These are phyloP conservation scores for Apiotrichum gracile DNA, from an alignment of 1,284 basidiomycete genomes.

Conservation along the genomic window DNA sequence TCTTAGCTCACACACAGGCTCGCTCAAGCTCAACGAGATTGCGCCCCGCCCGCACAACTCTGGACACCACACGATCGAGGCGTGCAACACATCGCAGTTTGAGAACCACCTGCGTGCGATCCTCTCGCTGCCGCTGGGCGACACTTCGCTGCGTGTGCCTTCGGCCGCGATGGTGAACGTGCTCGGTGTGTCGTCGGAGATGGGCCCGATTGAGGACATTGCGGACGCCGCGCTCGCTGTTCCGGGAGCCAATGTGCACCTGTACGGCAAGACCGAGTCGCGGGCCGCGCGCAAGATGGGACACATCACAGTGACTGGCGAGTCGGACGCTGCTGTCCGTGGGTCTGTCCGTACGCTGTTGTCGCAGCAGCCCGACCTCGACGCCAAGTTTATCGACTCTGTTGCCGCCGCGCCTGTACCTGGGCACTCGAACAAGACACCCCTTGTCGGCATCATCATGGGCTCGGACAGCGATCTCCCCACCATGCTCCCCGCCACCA, in stretches of 20 bases:
- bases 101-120: constrained; percentile 98
- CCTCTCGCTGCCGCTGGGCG: constrained; percentile 81
- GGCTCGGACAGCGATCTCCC: constrained; percentile 97
- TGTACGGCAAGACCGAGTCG: constrained; percentile 90
- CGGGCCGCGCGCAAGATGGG: constrained; percentile 96
- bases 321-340: constrained; percentile 71
- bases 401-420: constrained; percentile 53
- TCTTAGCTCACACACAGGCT: constrained; percentile 51
- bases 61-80: constrained; percentile 99
- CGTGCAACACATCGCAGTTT: constrained; percentile 92
- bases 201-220: constrained; percentile 55
- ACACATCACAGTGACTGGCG: constrained; percentile 85
- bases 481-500: constrained; percentile 83
- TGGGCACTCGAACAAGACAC: constrained; percentile 57
- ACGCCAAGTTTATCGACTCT: constrained; percentile 50
- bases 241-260: constrained; percentile 75
- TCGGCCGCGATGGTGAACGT: constrained; percentile 93
- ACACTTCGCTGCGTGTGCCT: constrained; percentile 79
- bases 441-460: constrained; percentile 94
- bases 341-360: constrained; percentile 66
- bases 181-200: constrained; percentile 66
- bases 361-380: constrained; percentile 56
- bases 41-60: constrained; percentile 99
- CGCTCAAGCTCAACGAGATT: constrained; percentile 89
- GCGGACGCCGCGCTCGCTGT: constrained; percentile 57